Evolutionary conservation across 2,329 filamentous ascomycete species (phyloP).

Genomic region (Calonectria pauciramosa): DNA sequence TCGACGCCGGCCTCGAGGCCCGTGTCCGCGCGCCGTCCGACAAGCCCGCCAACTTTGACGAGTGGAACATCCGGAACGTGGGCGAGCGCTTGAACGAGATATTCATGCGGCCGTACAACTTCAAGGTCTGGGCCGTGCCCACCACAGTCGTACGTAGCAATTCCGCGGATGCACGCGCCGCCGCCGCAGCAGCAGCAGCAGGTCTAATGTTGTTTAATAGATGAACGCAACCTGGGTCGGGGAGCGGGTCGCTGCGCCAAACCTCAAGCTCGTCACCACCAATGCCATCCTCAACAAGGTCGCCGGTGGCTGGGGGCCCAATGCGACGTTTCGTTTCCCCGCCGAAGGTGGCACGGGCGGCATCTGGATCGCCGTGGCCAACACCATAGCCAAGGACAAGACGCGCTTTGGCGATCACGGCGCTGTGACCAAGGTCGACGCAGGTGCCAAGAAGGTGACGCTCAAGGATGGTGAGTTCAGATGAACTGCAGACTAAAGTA

Average conservation of each 20-base stretch:
- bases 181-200: not conserved
- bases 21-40: conserved; percentile 79
- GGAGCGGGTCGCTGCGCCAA: conserved; percentile 96
- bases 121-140: conserved; percentile 99
- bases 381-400: conserved; percentile 94
- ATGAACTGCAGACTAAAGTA: not conserved
- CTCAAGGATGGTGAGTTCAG: conserved; percentile 19
- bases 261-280: conserved; percentile 92
- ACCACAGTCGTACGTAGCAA: conserved; percentile 82
- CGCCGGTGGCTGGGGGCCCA: conserved; percentile 97
- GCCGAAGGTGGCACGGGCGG: conserved; percentile 95
- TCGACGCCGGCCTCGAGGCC: conserved; percentile 90
- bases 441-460: conserved; percentile 84
- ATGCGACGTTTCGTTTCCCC: conserved; percentile 98
- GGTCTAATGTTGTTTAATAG: conserved; percentile 58
- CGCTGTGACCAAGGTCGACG: conserved; percentile 88
- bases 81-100: conserved; percentile 90
- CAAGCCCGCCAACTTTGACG: conserved; percentile 97
- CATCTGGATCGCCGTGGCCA: conserved; percentile 98
- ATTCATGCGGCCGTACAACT: conserved; percentile 99
- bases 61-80: conserved; percentile 96
- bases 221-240: conserved; percentile 99
- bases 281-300: conserved; percentile 97
- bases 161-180: not conserved
- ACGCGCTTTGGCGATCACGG: conserved; percentile 89